Base-by-base conservation (phyloP, 2,329 filamentous ascomycete species). In the Westerdykella ornata region DNA sequence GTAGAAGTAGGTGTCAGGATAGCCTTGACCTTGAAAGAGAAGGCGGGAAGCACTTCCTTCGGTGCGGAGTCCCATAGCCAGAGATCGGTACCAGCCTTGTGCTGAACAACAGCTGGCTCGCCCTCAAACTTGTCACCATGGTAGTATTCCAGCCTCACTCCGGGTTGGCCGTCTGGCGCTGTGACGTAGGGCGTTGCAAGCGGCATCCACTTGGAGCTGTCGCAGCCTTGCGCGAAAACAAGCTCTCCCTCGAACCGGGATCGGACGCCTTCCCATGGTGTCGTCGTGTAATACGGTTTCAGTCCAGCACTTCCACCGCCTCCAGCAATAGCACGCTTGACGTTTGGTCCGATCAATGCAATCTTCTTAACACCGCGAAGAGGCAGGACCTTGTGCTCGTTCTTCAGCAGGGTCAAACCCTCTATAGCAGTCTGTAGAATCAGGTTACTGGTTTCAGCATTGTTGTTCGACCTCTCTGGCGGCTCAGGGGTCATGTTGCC, bases 31-130 rank as follows among this genome's bases (percentile, higher is more conserved):
- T 78, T 66, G 39, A 80, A 81, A 1, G 80, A 84, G 73, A 79
- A 84, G 40, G 79, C 73, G 0, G 77, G 77, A 0, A 80, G 75
- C 12, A 82, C 72, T 45, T 80, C 69, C 16, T 71, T 69, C 5
- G 81, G 81, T 1, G 79, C 80, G 3, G 81, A 84, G 51, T 85
- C 81, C 80, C 81, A 84, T 2, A 85, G 70, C 69, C 82, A 84
- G 1, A 84, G 72, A 55, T 84, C 80, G 0, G 80, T 83, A 53
- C 81, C 82, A 6, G 68, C 72, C 47, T 81, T 74, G 38, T 73
- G 71, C 55, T 84, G 78, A 2, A 75, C 68, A 13, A 80, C 69
- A 1, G 73, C 68, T 8, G 80, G 76, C 16, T 69, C 59, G 2
- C 78, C 79, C 42, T 77, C 63, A 47, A 84, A 83, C 43, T 75